Base-by-base conservation (phyloP, 768 basidiomycete species). In the Suillus bovinus region DNA sequence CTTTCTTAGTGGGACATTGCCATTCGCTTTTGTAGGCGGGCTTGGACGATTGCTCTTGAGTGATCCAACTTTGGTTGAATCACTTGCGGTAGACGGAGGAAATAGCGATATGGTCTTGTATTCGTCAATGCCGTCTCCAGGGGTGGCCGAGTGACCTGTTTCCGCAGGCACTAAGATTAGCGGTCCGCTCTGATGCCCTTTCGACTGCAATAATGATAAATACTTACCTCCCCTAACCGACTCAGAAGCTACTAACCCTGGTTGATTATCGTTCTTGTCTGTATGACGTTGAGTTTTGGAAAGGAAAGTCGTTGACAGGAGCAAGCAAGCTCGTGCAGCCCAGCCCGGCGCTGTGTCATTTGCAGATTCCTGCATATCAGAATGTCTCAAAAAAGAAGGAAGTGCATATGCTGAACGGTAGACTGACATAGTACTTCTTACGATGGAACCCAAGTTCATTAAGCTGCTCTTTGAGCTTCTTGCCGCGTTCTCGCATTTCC, bases 391-490 rank as follows among this genome's bases (percentile, higher is more conserved):
- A 31, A 50, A 16, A 22, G 61, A 7, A 20, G 41, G 22, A 16
- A 47, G 20, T 11, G 20, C 22, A 9, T 20, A 16, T 39, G 34
- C 22, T 29, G 14, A 47, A 60, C 22, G 24, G 64, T n/a, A 52
- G 29, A 70, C 77, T 22, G 64, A 91, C 91, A 68, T 86, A 74
- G 61, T 85, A 85, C 7, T 81, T 70, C 59, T 80, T 81, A 36
- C 85, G 78, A 74, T 94, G 93, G 63, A 87, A 86, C 42, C 79
- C 80, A 9, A 97, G 83, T 69, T 94, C 91, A 10, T 82, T 73
- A 20, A 96, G 81, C 70, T 98, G 95, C 46, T 80, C 80, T 61
- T 83, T 81, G 6, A 99, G 75, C 31, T 76, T 53, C 33, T 76
- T 69, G 17, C 80, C 78, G 29, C 80, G 81, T 3, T 70, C 72